phyloP scores from a whole-genome alignment of 2,329 filamentous ascomycete genomes.

The Aspergillus piperis region DNA sequence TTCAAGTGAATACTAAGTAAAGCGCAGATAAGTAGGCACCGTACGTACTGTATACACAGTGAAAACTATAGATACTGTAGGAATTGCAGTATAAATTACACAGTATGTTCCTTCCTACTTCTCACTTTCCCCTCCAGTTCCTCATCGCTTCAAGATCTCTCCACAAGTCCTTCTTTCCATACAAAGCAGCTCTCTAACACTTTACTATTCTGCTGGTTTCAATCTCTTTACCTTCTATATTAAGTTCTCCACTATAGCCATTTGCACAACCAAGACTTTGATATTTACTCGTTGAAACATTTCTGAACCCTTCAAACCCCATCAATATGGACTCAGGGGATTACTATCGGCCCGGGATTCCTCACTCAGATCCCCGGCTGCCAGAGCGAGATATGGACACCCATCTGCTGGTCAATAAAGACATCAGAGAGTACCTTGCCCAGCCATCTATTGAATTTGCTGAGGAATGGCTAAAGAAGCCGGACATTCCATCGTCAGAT shows the following conservation, averaged over 20 bases:
- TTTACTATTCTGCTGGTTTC: background rate
- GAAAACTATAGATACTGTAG: no score
- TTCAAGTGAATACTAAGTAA: background rate
- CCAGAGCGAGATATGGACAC: background rate
- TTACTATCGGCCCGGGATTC: background rate
- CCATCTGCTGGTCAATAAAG: constrained; percentile 25
- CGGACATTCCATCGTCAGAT: constrained; percentile 43
- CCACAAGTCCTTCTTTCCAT: no score
- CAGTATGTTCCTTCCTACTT: no score
- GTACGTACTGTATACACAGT: no score
- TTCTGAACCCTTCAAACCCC: background rate
- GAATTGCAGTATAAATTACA: no score
- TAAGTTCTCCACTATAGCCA: background rate
- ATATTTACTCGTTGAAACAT: background rate
- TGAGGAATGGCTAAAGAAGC: constrained; percentile 38
- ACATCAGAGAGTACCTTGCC: constrained; percentile 34
- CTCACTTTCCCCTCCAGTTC: no score
- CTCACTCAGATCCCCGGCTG: background rate
- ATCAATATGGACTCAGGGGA: constrained; percentile 1
- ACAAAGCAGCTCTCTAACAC: no score
- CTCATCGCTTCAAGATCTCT: no score
- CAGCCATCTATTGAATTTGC: constrained; percentile 15
- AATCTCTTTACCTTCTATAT: background rate
- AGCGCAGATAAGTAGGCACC: background rate
- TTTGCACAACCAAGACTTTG: background rate